Base-by-base conservation (phyloP, 768 basidiomycete genomes). In the Sporobolomyces roseus region DNA sequence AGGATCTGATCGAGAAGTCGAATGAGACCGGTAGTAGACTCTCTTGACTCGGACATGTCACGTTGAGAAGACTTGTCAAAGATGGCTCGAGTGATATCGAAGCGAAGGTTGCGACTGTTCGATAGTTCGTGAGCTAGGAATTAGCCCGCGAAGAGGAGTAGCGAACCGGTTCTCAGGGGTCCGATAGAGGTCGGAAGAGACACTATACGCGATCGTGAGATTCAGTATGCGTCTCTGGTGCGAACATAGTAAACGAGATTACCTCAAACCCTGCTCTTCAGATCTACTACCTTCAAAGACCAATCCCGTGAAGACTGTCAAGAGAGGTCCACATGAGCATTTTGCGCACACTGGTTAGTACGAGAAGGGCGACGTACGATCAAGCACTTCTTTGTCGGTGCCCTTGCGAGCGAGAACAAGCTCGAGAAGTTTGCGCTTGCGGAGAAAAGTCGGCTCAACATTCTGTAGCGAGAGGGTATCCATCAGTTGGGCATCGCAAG, bases 1-100 rank as follows among this genome's bases (percentile, higher is more conserved):
- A 45, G 8, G 17, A 58, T 38, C 27, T 58, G 56, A 16, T 58
- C 38, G 56, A 58, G 56, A 21, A 58, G 45, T 16, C 41, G 56
- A 45, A n/a, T n/a, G 21, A 30, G 30, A 33, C 23, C 13, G 21
- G 27, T 14, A n/a, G n/a, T n/a, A n/a, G n/a, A n/a, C n/a, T n/a
- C n/a, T n/a, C n/a, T n/a, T n/a, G n/a, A n/a, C n/a, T n/a, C n/a
- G n/a, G n/a, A n/a, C n/a, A n/a, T n/a, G n/a, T n/a, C n/a, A n/a
- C n/a, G n/a, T n/a, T n/a, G n/a, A n/a, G n/a, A n/a, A n/a, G n/a
- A n/a, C n/a, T n/a, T n/a, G n/a, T n/a, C 32, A 4, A 17, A 30
- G 54, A 55, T 35, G 6, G 17, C 21, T 23, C n/a, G 35, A 27
- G 32, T 43, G 41, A 58, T 21, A 4, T 41, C 8, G 10, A 56